Evolutionary conservation across 2,329 filamentous ascomycete species (phyloP).

Genomic region (Exophiala oligosperma): DNA sequence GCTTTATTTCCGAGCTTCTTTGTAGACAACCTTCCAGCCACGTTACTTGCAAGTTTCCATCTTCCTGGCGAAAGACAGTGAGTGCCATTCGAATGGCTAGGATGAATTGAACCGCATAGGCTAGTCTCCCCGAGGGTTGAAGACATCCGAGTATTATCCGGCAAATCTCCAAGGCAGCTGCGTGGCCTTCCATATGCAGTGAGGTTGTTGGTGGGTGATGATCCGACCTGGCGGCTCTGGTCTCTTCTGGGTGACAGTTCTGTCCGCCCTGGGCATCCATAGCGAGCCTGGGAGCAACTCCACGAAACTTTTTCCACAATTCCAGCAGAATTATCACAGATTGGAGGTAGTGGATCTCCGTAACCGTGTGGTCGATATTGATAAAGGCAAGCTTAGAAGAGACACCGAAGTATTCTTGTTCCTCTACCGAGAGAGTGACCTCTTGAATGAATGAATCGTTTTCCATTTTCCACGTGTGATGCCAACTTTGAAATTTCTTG

Average conservation of each 20-base stretch:
- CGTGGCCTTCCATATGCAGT: too few relatives aligned
- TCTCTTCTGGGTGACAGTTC: too few relatives aligned
- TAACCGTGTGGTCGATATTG: neutral
- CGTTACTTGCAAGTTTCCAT: neutral
- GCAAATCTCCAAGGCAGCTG: conserved; percentile 5
- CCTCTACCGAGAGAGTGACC: neutral
- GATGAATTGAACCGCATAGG: neutral
- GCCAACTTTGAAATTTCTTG: neutral
- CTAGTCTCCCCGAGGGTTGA: neutral
- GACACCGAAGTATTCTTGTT: neutral
- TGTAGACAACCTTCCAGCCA: conserved; percentile 6
- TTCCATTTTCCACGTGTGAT: neutral
- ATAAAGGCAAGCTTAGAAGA: neutral
- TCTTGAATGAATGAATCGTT: neutral
- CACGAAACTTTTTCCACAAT: conserved; percentile 2
- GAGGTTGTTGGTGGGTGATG: too few relatives aligned
- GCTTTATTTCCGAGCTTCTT: neutral
- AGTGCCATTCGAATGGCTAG: conserved; percentile 6
- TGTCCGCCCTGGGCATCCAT: neutral
- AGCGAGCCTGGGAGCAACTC: neutral
- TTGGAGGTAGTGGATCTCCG: too few relatives aligned
- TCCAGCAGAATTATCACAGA: conserved; percentile 6
- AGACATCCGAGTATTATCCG: neutral
- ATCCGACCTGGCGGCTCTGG: too few relatives aligned
- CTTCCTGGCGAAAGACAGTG: conserved; percentile 5